Conservation (phyloP, 495 filamentous ascomycete species). For the Hypoxylon rickii region DNA sequence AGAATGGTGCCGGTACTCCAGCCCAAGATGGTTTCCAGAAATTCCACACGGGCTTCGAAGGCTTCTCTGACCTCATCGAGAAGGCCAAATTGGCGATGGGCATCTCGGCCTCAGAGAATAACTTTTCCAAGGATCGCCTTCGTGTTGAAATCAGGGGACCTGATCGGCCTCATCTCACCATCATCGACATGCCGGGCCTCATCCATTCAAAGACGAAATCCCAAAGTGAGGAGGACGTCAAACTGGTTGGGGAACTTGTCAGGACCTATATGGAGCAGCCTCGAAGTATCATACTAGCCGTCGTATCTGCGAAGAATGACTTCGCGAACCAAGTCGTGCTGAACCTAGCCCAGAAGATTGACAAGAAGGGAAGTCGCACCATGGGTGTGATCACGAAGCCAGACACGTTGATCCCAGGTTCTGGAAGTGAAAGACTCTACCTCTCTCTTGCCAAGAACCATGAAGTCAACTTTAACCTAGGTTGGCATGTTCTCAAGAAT, state of each 20-base stretch:
- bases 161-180: slow-evolving; percentile 58
- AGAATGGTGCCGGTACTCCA: slow-evolving; percentile 35
- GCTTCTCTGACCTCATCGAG: slow-evolving; percentile 41
- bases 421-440: slow-evolving; percentile 28
- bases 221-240: slow-evolving; percentile 48
- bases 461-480: slow-evolving; percentile 59
- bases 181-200: slow-evolving; percentile 69
- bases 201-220: slow-evolving; percentile 51
- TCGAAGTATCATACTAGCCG: slow-evolving; percentile 63
- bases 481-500: slow-evolving; percentile 69
- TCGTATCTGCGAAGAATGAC: slow-evolving; percentile 59
- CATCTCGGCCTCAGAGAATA: slow-evolving; percentile 38
- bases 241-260: slow-evolving; percentile 55
- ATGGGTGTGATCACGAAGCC: slow-evolving; percentile 50
- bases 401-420: slow-evolving; percentile 29
- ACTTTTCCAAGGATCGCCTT: slow-evolving; percentile 64
- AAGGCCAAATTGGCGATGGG: slow-evolving; percentile 57
- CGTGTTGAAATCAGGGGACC: slow-evolving; percentile 66
- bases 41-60: slow-evolving; percentile 22
- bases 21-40: slow-evolving; percentile 38
- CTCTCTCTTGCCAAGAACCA: slow-evolving; percentile 49
- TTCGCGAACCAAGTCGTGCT: slow-evolving; percentile 57
- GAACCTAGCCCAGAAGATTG: slow-evolving; percentile 45
- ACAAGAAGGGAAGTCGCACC: slow-evolving; percentile 51
- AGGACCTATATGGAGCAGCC: slow-evolving; percentile 59